These are phyloP conservation scores for Pythium myriotylum DNA, from an alignment of 352 stramenopile genomes.

Conservation along the genomic window DNA sequence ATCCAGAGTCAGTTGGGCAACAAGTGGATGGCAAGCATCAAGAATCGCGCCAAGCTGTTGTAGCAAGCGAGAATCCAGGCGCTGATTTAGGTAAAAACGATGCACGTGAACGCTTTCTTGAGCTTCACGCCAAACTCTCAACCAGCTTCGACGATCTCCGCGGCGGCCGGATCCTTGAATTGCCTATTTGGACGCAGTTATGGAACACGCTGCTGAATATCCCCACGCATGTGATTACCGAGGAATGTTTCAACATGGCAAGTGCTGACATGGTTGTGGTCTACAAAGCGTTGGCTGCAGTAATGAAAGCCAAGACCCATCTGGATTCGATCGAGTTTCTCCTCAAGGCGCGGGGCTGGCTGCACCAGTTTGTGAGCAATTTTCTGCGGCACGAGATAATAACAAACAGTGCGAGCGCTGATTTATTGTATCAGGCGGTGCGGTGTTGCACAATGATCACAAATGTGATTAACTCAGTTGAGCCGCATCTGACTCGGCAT, in stretches of 20 bases:
- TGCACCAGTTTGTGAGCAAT: constrained; percentile 28
- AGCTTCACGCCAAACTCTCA: too few relatives aligned
- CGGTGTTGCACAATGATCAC: constrained; percentile 69
- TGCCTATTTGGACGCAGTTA: constrained; percentile 9
- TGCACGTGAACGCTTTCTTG: constrained; percentile 19
- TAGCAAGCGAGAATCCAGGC: too few relatives aligned
- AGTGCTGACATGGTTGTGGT: constrained; percentile 11
- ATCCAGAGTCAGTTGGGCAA: neutral
- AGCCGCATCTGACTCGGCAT: constrained; percentile 12
- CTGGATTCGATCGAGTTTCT: constrained; percentile 11
- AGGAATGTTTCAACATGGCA: constrained; percentile 3
- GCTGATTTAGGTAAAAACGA: too few relatives aligned
- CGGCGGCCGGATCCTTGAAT: constrained; percentile 23
- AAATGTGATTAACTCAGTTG: constrained; percentile 49
- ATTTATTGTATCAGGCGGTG: constrained; percentile 58
- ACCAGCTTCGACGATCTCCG: constrained; percentile 29
- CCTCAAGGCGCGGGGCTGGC: constrained; percentile 6
- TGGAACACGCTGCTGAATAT: constrained; percentile 10
- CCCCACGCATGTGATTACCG: neutral
- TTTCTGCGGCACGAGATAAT: constrained; percentile 5
- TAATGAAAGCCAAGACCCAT: constrained; percentile 24
- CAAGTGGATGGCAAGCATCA: constrained; percentile 4
- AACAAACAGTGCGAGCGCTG: constrained; percentile 3
- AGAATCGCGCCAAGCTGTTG: constrained; percentile 9
- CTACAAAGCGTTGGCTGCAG: constrained; percentile 20